These are phyloP conservation scores for Austroboletus niveus DNA, from an alignment of 1,284 basidiomycete species.

Conservation along the genomic window DNA sequence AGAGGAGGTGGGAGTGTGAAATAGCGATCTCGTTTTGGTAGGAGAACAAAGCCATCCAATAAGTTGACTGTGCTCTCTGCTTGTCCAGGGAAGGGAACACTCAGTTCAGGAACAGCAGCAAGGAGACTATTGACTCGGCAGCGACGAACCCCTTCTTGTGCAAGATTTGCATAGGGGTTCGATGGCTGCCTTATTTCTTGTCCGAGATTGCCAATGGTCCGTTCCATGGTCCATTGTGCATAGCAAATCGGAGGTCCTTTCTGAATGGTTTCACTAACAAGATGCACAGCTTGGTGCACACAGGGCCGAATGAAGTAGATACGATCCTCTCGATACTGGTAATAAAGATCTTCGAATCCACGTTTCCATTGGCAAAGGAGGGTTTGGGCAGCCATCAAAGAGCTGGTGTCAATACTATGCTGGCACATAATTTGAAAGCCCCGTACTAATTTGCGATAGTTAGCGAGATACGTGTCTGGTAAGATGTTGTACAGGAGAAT, in stretches of 20 bases:
- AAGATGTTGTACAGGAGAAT: too few species aligned
- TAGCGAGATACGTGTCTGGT: too few species aligned
- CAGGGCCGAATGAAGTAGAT: neutral
- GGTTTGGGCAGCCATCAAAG: too few species aligned
- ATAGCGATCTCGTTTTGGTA: too few species aligned
- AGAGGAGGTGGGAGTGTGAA: too few species aligned
- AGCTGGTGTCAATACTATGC: too few species aligned
- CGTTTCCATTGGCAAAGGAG: neutral
- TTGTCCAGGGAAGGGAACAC: too few species aligned
- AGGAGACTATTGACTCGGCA: neutral
- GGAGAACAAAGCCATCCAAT: too few species aligned
- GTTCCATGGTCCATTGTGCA: slow-evolving; percentile 1
- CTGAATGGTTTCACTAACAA: neutral
- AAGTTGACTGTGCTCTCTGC: too few species aligned
- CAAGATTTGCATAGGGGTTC: neutral
- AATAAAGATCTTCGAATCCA: neutral
- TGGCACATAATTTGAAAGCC: too few species aligned
- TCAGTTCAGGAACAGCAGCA: neutral
- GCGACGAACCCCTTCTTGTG: neutral
- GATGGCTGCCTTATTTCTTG: neutral
- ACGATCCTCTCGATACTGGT: neutral
- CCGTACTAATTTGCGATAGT: too few species aligned
- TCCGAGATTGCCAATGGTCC: neutral
- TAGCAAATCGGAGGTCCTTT: neutral
- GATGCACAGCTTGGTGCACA: neutral